Evolutionary conservation across 192 early-diverging fungal genomes (phyloP).

Genomic region (Pilobolus umbonatus): DNA sequence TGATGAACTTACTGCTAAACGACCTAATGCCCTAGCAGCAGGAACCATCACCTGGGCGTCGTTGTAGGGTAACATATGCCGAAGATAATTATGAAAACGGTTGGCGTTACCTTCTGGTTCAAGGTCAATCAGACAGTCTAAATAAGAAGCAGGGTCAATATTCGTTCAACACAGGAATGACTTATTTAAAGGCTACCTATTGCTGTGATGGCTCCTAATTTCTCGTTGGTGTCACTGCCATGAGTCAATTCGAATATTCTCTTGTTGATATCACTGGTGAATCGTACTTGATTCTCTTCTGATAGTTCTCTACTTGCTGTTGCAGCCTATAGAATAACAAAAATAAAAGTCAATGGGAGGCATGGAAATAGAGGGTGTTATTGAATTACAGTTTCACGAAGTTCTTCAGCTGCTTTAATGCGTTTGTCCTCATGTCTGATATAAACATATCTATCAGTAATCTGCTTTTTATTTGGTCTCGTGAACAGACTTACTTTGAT

Average conservation of each 20-base stretch:
- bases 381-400: conserved; percentile 65
- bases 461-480: not conserved
- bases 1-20: conserved; percentile 56
- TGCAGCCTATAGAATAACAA: conserved; percentile 15
- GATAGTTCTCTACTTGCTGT: conserved; percentile 55
- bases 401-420: conserved; percentile 50
- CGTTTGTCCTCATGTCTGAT: conserved; percentile 59
- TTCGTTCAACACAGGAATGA: no score
- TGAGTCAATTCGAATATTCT: conserved; percentile 79
- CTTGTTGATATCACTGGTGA: conserved; percentile 76
- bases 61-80: conserved; percentile 66
- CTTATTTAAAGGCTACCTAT: conserved; percentile 77
- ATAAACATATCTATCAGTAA: not conserved
- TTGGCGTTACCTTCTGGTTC: conserved; percentile 79
- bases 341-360: no score
- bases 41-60: conserved; percentile 70
- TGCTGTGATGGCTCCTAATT: conserved; percentile 74
- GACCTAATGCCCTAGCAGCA: conserved; percentile 71
- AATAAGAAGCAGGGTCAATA: no score
- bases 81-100: conserved; percentile 77
- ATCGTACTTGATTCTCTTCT: conserved; percentile 65
- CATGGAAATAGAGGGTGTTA: no score
- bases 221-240: conserved; percentile 68
- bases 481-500: conserved; percentile 38
- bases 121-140: conserved; percentile 79